Evolutionary conservation across 2,329 filamentous ascomycete genomes (phyloP), one percentile per base, ranked within the genome.

Genomic region (Neopestalotiopsis clavispora): DNA sequence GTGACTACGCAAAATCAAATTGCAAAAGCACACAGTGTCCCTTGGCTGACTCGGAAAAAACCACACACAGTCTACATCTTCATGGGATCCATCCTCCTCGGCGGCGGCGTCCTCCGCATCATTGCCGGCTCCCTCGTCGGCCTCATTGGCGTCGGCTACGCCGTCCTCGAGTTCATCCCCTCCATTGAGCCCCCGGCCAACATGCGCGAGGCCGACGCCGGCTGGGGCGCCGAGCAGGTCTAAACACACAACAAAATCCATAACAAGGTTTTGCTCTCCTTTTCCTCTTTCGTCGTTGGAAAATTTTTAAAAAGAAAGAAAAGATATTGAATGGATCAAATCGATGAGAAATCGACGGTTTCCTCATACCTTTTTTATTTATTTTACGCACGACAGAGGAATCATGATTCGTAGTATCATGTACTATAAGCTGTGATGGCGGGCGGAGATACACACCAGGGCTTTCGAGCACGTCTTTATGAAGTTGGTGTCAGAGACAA

Each of bases 61-160:
- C 30, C 4, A 14, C 1, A 4, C 20, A 70, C 38, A 97, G 95
- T 99, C 86, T 99, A 99, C 88, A 89, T 98, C 82, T 98, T 99
- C 82, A 86, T 97, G 76, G 96, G 95, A 74, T 92, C 90, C 74
- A 92, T 98, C 75, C 88, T 97, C 69, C 88, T 98, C 68, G 90
- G 93, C 74, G 82, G 86, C 72, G 78, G 85, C 71, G 84, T 89
- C 77, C 85, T 92, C 75, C 91, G 90, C 78, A 90, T 91, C 78
- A 89, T 97, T 68, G 90, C 94, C 30, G 96, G 94, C 73, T 87
- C 89, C 65, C 86, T 97, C 74, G 87, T 98, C 73, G 94, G 91
- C 65, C 75, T 96, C 66, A 84, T 94, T 72, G 96, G 96, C 74
- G 78, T 98, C 70, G 92, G 80, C 71, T 99, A 98, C 83, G 83